Evolutionary conservation across 2,329 filamentous ascomycete species (phyloP), one percentile per base, ranked within the genome.

Genomic region (Stachybotrys chlorohalonatus): DNA sequence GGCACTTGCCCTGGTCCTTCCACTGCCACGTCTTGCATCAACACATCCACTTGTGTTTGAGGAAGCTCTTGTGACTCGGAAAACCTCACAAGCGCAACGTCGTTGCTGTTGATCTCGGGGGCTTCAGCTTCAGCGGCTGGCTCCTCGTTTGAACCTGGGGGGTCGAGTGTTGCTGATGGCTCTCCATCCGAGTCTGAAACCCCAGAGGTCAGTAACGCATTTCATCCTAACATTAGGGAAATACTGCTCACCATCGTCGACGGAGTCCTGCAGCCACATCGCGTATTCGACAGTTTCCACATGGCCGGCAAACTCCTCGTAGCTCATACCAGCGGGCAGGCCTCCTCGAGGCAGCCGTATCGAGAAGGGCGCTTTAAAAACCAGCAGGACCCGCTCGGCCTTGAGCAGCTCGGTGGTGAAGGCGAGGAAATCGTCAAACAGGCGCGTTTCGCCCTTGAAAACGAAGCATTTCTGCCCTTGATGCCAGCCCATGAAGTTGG

Each of bases 201-300:
- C 53, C 53, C 24, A 24, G 61, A 55, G 52, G 63, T 59, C 56
- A 54, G 56, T 54, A 57, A 52, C n/a, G 47, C 55, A 53, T 31
- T 32, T 16, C 24, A 39, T n/a, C 11, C 30, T 6, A 7, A 42
- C 8, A 42, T 24, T 3, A 11, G 7, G 30, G 15, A 31, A 46
- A 52, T 47, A 49, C 7, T 51, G 52, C 49, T 57, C 59, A 46
- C 45, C 31, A 24, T 52, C 36, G 13, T 42, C 36, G 13, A 51
- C 51, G 48, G 55, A 51, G 24, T 50, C 54, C 39, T 51, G 54
- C 51, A 61, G 55, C 60, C 59, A 66, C 57, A 63, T 58, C 36
- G 57, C 58, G 51, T 61, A 65, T 51, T 66, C 60, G 17, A 66
- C 56, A 11, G 65, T 51, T 54, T 66, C 64, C 7, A 66, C 63